Conservation (phyloP, 768 basidiomycete species). For the Russula vinacea region DNA sequence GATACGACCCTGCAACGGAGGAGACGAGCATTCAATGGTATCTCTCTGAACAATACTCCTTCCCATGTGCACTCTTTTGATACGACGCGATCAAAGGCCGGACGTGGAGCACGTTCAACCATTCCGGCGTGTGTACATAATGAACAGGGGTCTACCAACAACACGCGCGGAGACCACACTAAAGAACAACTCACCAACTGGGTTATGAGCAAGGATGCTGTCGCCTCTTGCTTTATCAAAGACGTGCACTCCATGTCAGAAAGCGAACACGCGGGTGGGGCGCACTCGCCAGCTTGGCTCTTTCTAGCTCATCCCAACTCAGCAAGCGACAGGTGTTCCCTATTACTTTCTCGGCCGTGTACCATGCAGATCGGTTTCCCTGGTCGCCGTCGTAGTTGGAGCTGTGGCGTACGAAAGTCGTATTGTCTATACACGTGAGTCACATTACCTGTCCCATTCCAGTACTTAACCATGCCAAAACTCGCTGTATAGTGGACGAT, state of each 20-base stretch:
- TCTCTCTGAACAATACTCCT: slow-evolving; percentile 6
- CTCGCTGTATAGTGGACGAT: slow-evolving; percentile 59
- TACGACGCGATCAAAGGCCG: neutral
- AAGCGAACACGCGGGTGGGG: slow-evolving; percentile 20
- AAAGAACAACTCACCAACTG: slow-evolving; percentile 20
- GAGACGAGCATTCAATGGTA: neutral
- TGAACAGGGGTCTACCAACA: slow-evolving; percentile 4
- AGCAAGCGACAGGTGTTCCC: slow-evolving; percentile 44
- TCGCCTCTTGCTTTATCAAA: slow-evolving; percentile 24
- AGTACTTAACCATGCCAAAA: neutral
- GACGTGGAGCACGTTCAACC: neutral
- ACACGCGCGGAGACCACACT: neutral
- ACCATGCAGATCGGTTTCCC: slow-evolving; percentile 61
- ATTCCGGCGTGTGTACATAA: neutral
- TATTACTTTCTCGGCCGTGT: slow-evolving; percentile 70
- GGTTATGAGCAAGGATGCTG: slow-evolving; percentile 23
- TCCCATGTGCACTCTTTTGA: neutral
- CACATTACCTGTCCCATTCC: neutral
- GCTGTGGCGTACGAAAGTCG: slow-evolving; percentile 57
- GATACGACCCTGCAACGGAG: slow-evolving; percentile 1
- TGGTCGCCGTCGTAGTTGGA: slow-evolving; percentile 66
- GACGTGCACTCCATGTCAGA: slow-evolving; percentile 24
- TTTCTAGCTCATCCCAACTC: slow-evolving; percentile 1
- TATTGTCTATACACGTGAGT: slow-evolving; percentile 56
- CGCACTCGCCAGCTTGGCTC: neutral